Percentiles rank a stretch among this genome's conserved stretches.
phyloP scores from a whole-genome alignment of 139 green algal species.

The Coelastrella sp. region DNA sequence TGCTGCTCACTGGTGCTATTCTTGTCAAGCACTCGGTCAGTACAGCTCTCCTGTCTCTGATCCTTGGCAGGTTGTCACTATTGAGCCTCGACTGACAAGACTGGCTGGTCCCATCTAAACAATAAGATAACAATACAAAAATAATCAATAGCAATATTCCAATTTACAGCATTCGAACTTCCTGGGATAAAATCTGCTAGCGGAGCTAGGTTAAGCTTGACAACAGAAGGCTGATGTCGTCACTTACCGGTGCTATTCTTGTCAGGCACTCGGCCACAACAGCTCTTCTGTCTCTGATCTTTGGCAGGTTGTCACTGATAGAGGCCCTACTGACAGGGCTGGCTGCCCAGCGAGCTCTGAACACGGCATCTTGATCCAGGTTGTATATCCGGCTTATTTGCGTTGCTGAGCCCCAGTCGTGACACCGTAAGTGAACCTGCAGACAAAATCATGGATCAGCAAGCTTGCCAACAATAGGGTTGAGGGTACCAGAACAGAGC shows the following conservation, averaged over 20 bases:
- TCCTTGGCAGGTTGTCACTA: conserved; percentile 37
- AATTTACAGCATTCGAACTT: too few species aligned
- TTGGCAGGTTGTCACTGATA: conserved; percentile 38
- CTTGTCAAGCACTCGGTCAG: conserved; percentile 46
- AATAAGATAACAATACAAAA: too few species aligned
- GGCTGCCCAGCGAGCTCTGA: conserved; percentile 48
- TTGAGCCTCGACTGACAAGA: too few species aligned
- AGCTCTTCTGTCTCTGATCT: conserved; percentile 41
- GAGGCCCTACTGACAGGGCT: conserved; percentile 11
- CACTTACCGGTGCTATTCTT: conserved; percentile 35
- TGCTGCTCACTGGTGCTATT: conserved; percentile 28
- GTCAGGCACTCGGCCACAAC: conserved; percentile 48
- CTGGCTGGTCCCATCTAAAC: too few species aligned
- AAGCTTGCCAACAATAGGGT: too few species aligned
- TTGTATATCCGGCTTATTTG: conserved; percentile 25
- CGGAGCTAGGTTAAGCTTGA: too few species aligned
- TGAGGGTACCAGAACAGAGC: too few species aligned
- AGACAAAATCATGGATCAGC: too few species aligned
- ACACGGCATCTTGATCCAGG: conserved; percentile 50
- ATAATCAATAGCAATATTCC: too few species aligned
- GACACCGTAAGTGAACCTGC: conserved; percentile 29
- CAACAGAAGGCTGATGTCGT: too few species aligned
- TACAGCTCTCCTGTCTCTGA: conserved; percentile 44
- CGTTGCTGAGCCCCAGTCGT: conserved; percentile 51
- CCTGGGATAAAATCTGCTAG: too few species aligned